Conservation (phyloP, 129 eudicot species). For the Flaveria ramosissima region DNA sequence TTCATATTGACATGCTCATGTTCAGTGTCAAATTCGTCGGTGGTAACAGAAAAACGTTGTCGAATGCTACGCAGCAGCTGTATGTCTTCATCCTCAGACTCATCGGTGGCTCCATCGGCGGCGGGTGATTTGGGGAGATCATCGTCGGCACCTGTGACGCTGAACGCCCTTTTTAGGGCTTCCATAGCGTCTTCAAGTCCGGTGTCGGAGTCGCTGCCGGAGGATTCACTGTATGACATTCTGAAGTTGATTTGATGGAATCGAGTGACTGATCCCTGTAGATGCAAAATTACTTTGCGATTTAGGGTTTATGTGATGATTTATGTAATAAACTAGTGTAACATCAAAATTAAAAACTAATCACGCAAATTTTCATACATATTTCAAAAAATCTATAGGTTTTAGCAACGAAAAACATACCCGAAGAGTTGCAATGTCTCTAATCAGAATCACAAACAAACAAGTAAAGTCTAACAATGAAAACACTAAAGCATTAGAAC, state of each 20-base stretch:
- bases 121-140: conserved; percentile 23
- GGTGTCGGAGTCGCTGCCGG: conserved; percentile 51
- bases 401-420: too few species aligned
- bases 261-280: too few species aligned
- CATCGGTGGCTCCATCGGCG: conserved; percentile 22
- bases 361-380: too few species aligned
- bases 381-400: too few species aligned
- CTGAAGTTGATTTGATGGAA: background rate
- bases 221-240: conserved; percentile 31
- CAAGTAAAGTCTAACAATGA: too few species aligned
- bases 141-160: conserved; percentile 36
- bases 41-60: conserved; percentile 42
- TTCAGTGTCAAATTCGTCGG: background rate
- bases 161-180: conserved; percentile 56
- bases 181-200: conserved; percentile 64
- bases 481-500: too few species aligned
- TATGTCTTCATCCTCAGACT: conserved; percentile 48
- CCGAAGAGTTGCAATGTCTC: too few species aligned
- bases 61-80: conserved; percentile 49
- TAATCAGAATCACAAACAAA: too few species aligned
- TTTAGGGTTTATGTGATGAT: too few species aligned
- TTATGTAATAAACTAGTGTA: too few species aligned
- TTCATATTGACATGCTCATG: conserved; percentile 37
- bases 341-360: too few species aligned
- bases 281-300: too few species aligned